phyloP scores from a whole-genome alignment of 1,284 basidiomycete genomes.

The Abortiporus biennis region DNA sequence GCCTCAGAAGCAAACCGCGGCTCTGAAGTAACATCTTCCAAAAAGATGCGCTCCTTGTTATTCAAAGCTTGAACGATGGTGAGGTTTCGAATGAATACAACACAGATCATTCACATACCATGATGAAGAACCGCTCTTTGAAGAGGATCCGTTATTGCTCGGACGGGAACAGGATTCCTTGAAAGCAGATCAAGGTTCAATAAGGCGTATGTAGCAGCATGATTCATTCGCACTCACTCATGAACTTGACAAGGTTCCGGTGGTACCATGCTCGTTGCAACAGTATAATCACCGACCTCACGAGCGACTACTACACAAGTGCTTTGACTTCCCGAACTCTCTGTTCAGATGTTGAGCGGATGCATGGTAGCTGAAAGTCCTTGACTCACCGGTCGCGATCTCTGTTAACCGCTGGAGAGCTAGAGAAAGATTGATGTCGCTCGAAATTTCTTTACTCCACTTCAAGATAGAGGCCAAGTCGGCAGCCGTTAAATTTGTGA shows the following conservation, averaged over 20 bases:
- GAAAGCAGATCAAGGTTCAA: background rate
- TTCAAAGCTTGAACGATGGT: constrained; percentile 42
- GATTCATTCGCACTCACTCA: constrained; percentile 35
- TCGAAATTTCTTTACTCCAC: constrained; percentile 69
- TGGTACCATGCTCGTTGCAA: constrained; percentile 57
- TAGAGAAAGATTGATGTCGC: constrained; percentile 57
- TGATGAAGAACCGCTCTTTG: constrained; percentile 60
- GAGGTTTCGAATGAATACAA: background rate
- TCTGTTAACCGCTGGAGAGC: constrained; percentile 64
- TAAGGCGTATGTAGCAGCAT: background rate
- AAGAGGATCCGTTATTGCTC: constrained; percentile 52
- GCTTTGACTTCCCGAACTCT: constrained; percentile 58
- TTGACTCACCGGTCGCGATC: constrained; percentile 54
- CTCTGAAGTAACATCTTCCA: constrained; percentile 55
- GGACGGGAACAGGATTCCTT: constrained; percentile 56
- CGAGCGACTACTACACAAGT: constrained; percentile 63
- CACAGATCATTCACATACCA: constrained; percentile 31
- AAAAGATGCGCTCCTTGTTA: constrained; percentile 52
- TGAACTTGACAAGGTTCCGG: constrained; percentile 61
- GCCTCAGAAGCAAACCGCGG: constrained; percentile 63
- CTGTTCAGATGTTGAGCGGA: constrained; percentile 23
- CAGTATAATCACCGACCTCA: constrained; percentile 62
- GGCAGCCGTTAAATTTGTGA: constrained; percentile 43
- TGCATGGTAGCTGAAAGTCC: background rate
- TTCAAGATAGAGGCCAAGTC: constrained; percentile 60